These are phyloP conservation scores for Talaromyces piceae DNA, from an alignment of 2,329 filamentous ascomycete genomes.

Conservation along the genomic window DNA sequence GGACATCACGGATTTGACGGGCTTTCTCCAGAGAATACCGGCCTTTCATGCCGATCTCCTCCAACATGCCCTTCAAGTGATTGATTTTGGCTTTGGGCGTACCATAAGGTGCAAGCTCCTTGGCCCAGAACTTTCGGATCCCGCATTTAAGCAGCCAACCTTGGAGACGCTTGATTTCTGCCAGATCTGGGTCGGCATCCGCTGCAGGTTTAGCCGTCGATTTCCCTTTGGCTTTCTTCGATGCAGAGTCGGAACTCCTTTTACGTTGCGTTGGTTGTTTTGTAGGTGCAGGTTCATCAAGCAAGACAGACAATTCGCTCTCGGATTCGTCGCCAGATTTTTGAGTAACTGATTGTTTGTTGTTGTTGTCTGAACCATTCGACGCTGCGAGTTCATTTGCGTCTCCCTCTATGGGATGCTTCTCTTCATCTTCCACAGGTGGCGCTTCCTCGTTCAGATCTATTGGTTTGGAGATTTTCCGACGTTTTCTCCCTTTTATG, in stretches of 20 bases:
- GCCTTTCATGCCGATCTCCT: slow-evolving; percentile 78
- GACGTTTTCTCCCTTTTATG: slow-evolving; percentile 26
- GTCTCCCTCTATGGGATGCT: slow-evolving; percentile 10
- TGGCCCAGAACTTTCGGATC: slow-evolving; percentile 82
- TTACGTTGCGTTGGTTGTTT: slow-evolving; percentile 43
- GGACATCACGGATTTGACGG: slow-evolving; percentile 74
- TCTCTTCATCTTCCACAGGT: slow-evolving; percentile 14
- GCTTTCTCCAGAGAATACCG: slow-evolving; percentile 81
- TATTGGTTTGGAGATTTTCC: slow-evolving; percentile 23
- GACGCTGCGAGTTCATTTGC: slow-evolving; percentile 11
- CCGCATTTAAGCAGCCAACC: slow-evolving; percentile 83
- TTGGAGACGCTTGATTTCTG: slow-evolving; percentile 82
- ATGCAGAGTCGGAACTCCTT: slow-evolving; percentile 21
- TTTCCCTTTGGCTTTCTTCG: slow-evolving; percentile 27
- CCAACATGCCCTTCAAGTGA: slow-evolving; percentile 71
- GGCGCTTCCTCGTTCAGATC: slow-evolving; percentile 17
- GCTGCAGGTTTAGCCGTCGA: slow-evolving; percentile 35
- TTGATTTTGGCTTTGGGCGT: slow-evolving; percentile 71
- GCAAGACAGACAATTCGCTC: slow-evolving; percentile 64
- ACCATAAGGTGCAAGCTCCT: slow-evolving; percentile 69
- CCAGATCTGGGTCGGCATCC: slow-evolving; percentile 56
- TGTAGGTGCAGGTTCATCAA: slow-evolving; percentile 63
- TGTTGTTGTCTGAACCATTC: slow-evolving; percentile 9
- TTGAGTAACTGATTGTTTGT: slow-evolving; percentile 12
- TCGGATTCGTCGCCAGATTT: slow-evolving; percentile 44